These are phyloP conservation scores for Niveomyces coronatus DNA, from an alignment of 2,329 filamentous ascomycete genomes.

Conservation along the genomic window DNA sequence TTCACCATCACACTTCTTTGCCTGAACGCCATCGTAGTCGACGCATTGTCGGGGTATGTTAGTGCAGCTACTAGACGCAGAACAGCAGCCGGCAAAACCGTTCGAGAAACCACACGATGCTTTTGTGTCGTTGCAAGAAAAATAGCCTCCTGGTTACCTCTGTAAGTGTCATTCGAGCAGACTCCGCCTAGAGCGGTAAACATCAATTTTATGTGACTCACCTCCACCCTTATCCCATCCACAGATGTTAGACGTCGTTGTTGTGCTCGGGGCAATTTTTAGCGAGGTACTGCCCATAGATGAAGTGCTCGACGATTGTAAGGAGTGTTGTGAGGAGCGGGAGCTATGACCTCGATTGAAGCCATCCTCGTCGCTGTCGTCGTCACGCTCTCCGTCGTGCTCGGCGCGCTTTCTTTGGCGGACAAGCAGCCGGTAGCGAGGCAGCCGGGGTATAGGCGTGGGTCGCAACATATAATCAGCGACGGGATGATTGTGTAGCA, in stretches of 20 bases:
- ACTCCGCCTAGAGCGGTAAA: background rate
- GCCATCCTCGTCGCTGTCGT: slow-evolving; percentile 1
- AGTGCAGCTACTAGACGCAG: background rate
- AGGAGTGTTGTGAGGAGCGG: background rate
- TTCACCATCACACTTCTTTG: background rate
- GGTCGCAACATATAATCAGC: background rate
- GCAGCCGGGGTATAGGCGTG: background rate
- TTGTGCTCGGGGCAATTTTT: background rate
- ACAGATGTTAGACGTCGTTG: background rate
- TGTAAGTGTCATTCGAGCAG: no score
- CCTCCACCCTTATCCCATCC: slow-evolving; percentile 5
- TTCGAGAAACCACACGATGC: slow-evolving; percentile 1
- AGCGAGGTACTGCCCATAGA: background rate
- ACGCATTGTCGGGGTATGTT: slow-evolving; percentile 1
- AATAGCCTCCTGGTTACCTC: background rate
- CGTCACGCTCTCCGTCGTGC: slow-evolving; percentile 1
- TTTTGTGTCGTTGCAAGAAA: slow-evolving; percentile 1
- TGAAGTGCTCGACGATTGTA: background rate
- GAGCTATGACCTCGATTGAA: background rate
- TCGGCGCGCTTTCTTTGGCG: background rate
- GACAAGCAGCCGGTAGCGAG: background rate
- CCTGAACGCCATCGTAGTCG: background rate
- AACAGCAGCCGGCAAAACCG: slow-evolving; percentile 4
- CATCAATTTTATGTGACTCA: no score
- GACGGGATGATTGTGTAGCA: background rate